Evolutionary conservation across 352 stramenopile genomes (phyloP).

Genomic region (Pythium aquatile): DNA sequence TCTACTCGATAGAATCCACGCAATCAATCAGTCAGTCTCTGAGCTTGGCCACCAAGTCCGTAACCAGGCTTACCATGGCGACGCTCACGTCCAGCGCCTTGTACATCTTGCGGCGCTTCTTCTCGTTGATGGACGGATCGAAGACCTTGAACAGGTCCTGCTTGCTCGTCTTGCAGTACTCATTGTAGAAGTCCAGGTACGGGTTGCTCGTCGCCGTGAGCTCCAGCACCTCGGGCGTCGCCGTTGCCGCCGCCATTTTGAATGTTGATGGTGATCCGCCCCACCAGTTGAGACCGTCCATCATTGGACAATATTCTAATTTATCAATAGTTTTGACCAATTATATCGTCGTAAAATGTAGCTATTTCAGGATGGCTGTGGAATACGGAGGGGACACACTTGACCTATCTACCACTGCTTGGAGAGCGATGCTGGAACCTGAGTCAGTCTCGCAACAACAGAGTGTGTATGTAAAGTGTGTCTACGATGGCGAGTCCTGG

Average conservation of each 20-base stretch:
- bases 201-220: slow-evolving; percentile 71
- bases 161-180: slow-evolving; percentile 53
- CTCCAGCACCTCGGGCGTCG: slow-evolving; percentile 33
- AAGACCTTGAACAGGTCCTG: slow-evolving; percentile 73
- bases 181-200: slow-evolving; percentile 79
- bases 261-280: background rate
- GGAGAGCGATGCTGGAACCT: background rate
- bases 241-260: slow-evolving; percentile 15
- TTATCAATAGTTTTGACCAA: slow-evolving; percentile 2
- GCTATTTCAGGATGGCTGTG: slow-evolving; percentile 15
- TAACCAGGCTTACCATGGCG: slow-evolving; percentile 54
- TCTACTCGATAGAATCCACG: slow-evolving; percentile 48
- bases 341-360: slow-evolving; percentile 3
- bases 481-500: slow-evolving; percentile 43
- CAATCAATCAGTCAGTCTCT: background rate
- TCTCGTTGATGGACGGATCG: slow-evolving; percentile 64
- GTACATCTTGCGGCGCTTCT: slow-evolving; percentile 66
- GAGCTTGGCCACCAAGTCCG: background rate
- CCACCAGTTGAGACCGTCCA: background rate
- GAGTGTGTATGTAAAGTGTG: background rate
- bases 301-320: background rate
- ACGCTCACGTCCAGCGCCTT: slow-evolving; percentile 70
- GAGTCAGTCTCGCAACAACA: background rate
- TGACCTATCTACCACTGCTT: background rate
- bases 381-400: background rate